Conservation (phyloP, 78 protist genomes). For the Diacronema lutheri region DNA sequence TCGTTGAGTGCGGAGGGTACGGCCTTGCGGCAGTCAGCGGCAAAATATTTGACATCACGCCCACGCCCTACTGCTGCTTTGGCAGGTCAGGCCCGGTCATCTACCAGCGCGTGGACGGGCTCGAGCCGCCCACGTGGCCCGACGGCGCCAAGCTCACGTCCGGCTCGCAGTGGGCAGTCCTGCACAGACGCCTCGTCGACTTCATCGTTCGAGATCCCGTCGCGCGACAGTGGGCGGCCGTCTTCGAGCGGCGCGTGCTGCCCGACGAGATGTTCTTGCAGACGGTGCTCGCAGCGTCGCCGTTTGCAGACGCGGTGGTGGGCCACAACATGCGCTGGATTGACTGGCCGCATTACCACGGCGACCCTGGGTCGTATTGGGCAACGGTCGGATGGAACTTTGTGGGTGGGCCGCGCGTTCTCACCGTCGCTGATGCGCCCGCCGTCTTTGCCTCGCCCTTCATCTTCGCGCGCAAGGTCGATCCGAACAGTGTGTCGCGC, state of each 20-base stretch:
- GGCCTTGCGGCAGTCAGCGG: background rate
- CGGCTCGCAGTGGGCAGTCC: constrained; percentile 13
- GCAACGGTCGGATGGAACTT: background rate
- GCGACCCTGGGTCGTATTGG: constrained; percentile 5
- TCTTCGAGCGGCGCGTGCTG: constrained; percentile 12
- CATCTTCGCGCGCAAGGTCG: constrained; percentile 3
- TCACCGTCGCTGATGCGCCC: background rate
- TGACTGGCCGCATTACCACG: background rate
- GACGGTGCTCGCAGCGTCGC: background rate
- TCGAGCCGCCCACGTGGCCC: background rate
- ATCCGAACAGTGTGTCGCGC: background rate
- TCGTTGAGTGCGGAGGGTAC: constrained; percentile 23
- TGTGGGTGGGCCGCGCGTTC: background rate
- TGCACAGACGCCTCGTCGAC: background rate
- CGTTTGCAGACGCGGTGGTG: background rate
- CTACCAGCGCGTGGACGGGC: background rate
- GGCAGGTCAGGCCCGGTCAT: constrained; percentile 3
- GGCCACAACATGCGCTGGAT: background rate
- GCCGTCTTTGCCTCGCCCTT: background rate
- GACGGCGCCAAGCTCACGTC: background rate
- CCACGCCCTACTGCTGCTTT: background rate
- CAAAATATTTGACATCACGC: background rate
- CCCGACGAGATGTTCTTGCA: background rate
- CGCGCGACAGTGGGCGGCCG: background rate
- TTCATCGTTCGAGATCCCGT: background rate